Conservation (phyloP, 768 basidiomycete genomes). For the Daedaleopsis nitida region DNA sequence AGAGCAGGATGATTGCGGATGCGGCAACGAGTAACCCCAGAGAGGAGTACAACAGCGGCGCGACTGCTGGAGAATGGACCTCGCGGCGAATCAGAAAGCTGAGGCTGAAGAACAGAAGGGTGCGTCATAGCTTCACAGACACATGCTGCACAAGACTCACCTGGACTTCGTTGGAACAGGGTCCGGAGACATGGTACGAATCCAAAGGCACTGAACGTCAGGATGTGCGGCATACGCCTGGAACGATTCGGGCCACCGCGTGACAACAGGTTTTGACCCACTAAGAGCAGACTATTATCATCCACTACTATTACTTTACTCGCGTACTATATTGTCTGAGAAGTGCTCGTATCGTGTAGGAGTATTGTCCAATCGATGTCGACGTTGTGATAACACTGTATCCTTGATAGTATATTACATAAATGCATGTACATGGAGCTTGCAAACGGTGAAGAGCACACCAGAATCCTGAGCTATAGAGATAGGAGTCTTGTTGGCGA, state of each 20-base stretch:
- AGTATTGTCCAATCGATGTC: background rate
- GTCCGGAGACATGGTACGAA: constrained; percentile 29
- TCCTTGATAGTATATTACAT: too few relatives aligned
- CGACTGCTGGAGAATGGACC: constrained; percentile 29
- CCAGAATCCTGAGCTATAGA: too few relatives aligned
- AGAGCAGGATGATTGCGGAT: constrained; percentile 27
- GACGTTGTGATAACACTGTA: background rate
- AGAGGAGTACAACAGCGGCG: constrained; percentile 25
- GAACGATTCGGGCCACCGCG: constrained; percentile 8
- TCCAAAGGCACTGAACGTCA: constrained; percentile 32
- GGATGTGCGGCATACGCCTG: constrained; percentile 4
- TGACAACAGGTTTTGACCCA: background rate
- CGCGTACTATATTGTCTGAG: background rate
- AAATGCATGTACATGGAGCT: too few relatives aligned
- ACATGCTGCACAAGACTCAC: background rate
- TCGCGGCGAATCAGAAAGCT: constrained; percentile 28
- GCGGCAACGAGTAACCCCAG: constrained; percentile 20
- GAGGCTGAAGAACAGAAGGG: constrained; percentile 29
- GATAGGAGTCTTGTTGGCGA: too few relatives aligned
- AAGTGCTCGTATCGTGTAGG: background rate
- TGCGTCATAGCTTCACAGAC: constrained; percentile 6
- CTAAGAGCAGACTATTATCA: background rate
- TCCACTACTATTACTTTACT: background rate
- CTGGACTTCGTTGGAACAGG: constrained; percentile 12
- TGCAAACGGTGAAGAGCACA: too few relatives aligned